phyloP scores from a whole-genome alignment of 257 asterid species.

The Penstemon newberryi region DNA sequence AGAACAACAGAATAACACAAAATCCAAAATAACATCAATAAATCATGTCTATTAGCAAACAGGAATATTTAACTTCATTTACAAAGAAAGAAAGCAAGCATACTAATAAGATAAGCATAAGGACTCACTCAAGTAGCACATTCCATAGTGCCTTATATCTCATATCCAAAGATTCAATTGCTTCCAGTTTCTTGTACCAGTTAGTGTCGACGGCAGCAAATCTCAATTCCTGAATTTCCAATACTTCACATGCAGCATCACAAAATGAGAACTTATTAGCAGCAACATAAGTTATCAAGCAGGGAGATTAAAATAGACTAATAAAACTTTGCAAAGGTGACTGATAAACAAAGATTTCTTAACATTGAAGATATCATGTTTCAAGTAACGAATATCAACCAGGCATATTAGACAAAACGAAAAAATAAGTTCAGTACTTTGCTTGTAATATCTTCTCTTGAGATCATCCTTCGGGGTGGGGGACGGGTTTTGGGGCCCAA shows the following conservation, averaged over 20 bases:
- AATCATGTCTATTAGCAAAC: background rate
- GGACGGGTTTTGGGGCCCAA: no score
- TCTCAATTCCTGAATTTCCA: conserved; percentile 63
- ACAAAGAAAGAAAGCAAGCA: conserved; percentile 21
- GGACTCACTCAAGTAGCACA: conserved; percentile 64
- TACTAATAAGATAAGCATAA: conserved; percentile 21
- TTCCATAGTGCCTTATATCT: conserved; percentile 75
- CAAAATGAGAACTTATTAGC: conserved; percentile 26
- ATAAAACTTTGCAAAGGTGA: conserved; percentile 17
- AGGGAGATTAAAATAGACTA: conserved; percentile 8
- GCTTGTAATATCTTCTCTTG: background rate
- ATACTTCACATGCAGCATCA: conserved; percentile 22
- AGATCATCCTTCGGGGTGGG: background rate
- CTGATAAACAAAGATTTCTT: conserved; percentile 7
- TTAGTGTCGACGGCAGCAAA: conserved; percentile 55
- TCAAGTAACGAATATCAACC: background rate
- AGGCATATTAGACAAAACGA: background rate
- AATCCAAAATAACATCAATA: conserved; percentile 9
- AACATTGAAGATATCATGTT: conserved; percentile 16
- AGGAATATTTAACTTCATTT: conserved; percentile 5
- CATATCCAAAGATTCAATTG: conserved; percentile 63
- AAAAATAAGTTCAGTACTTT: background rate
- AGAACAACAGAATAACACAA: conserved; percentile 3
- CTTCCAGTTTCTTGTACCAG: conserved; percentile 74
- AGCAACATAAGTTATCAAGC: conserved; percentile 25